A percentile compares a stretch with the other conserved stretches of the same genome.
phyloP scores from a whole-genome alignment of 768 basidiomycete species.

The Mycena alexandri region DNA sequence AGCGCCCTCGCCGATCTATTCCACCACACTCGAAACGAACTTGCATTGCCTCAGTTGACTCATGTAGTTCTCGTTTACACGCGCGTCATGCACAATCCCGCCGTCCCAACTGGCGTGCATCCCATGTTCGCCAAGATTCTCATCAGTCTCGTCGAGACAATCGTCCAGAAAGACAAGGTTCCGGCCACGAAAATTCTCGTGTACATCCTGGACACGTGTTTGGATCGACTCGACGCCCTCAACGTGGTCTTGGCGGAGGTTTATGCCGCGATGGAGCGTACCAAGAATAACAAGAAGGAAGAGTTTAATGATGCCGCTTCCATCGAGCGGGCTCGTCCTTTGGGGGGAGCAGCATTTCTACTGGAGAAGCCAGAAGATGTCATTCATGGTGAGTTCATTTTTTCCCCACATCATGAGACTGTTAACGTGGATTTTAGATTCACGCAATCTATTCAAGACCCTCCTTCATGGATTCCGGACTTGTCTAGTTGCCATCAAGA shows the following conservation, averaged over 20 bases:
- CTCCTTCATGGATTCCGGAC: constrained; percentile 91
- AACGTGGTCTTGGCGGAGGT: constrained; percentile 73
- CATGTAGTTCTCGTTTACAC: constrained; percentile 89
- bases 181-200: constrained; percentile 73
- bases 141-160: constrained; percentile 87
- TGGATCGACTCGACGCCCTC: constrained; percentile 88
- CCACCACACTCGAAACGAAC: constrained; percentile 89
- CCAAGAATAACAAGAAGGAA: constrained; percentile 60
- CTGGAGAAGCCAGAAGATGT: constrained; percentile 87
- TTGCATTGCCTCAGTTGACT: constrained; percentile 80
- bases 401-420: constrained; percentile 13
- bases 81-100: constrained; percentile 89
- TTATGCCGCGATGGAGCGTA: constrained; percentile 58
- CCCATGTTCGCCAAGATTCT: constrained; percentile 94
- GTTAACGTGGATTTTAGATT: constrained; percentile 66
- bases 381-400: constrained; percentile 71
- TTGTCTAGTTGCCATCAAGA: constrained; percentile 80
- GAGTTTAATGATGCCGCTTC: constrained; percentile 65
- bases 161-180: constrained; percentile 80
- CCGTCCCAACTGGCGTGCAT: constrained; percentile 83
- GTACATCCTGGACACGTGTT: constrained; percentile 83
- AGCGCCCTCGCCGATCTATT: constrained; percentile 93
- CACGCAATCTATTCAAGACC: constrained; percentile 87
- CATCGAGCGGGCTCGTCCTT: constrained; percentile 89
- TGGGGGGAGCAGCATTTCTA: constrained; percentile 81